A percentile compares a stretch with the other conserved stretches of the same genome.
Evolutionary conservation across 2,329 filamentous ascomycete species (phyloP).

Genomic region (Metarhizium guizhouense): DNA sequence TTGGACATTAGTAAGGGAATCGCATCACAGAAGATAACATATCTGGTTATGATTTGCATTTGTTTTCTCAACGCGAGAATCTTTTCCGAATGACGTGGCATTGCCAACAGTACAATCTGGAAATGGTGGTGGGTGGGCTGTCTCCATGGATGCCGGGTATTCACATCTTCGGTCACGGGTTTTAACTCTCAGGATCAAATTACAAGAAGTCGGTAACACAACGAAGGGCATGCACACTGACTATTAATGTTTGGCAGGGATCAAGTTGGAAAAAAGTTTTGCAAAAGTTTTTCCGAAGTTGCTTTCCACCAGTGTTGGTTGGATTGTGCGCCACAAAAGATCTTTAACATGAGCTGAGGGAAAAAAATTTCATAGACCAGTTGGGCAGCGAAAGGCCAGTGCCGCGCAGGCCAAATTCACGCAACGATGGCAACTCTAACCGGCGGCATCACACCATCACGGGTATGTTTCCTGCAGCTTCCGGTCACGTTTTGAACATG

Average conservation of each 20-base stretch:
- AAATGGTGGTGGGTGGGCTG: constrained; percentile 1
- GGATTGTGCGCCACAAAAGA: background rate
- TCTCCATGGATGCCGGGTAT: background rate
- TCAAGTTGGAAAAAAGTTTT: background rate
- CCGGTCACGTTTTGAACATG: constrained; percentile 1
- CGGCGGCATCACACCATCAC: background rate
- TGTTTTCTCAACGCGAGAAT: background rate
- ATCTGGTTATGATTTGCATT: background rate
- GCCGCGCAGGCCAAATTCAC: background rate
- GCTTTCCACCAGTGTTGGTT: background rate
- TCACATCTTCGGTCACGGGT: background rate
- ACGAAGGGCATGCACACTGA: background rate
- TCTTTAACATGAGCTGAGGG: background rate
- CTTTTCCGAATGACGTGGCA: constrained; percentile 1
- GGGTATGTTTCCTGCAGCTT: background rate
- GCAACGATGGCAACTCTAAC: background rate
- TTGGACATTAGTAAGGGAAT: background rate
- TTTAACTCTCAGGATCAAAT: background rate
- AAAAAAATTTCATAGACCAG: background rate
- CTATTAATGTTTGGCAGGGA: background rate
- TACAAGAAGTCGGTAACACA: background rate
- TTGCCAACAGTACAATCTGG: background rate
- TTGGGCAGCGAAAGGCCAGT: constrained; percentile 3
- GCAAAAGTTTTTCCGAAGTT: background rate
- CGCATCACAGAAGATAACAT: background rate